Base-by-base conservation (phyloP, 768 basidiomycete species). In the Mycena filopes region DNA sequence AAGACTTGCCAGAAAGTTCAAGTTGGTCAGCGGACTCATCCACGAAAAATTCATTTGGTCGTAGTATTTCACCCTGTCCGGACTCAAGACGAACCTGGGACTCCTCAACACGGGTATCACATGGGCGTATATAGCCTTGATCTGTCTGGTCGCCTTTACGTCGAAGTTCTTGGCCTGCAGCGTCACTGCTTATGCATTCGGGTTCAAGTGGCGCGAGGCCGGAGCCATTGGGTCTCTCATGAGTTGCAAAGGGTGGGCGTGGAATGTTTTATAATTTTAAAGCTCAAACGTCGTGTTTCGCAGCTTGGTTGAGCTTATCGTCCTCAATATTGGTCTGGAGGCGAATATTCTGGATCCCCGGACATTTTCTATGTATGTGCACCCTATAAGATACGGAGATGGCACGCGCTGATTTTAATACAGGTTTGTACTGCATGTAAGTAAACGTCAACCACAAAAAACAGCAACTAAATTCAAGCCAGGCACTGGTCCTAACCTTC, bases 281-380 rank as follows among this genome's bases (percentile, higher is more conserved):
- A 45, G 28, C 7, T n/a, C 28, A 20, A 42, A 26, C 20, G 54
- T 10, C 36, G 65, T 43, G 36, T 3, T 15, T 20, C 29, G 23
- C 63, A 89, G 88, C 36, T 80, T 89, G 23, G 94, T 96, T 26
- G 95, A 96, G 74, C 87, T 96, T 28, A 96, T 98, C 67, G 95
- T 96, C 10, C 86, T 96, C 72, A 98, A 98, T 73, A 89, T 96
- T 67, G 95, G 95, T 54, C 82, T 93, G 10, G 75, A 82, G 65
- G 93, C 93, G 4, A 78, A 79, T 16, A 88, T 93, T 59, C 81
- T 92, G 48, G 82, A 87, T 71, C 77, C 82, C 0, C 84, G 87
- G 23, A 86, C 91, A 11, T 95, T 96, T 81, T 92, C 93, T n/a
- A n/a, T n/a, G n/a, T 0, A 95, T 96, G 92, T 94, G 96, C 67